Conservation (phyloP, 1,284 basidiomycete species). For the Trichosporon faecale region DNA sequence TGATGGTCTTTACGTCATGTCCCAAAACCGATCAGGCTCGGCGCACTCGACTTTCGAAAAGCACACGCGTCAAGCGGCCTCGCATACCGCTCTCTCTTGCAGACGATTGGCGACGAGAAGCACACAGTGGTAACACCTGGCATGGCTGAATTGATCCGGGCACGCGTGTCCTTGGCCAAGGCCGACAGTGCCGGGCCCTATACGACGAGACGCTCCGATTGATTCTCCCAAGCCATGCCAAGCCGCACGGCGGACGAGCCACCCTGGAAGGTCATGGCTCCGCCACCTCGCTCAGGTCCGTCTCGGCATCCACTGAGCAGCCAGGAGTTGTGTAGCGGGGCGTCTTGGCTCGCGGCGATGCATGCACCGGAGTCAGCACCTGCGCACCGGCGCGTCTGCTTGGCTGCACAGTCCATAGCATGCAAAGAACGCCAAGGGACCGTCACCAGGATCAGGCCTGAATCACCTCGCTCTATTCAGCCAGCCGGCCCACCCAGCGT, state of each 20-base stretch:
- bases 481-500: not conserved
- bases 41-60: not conserved
- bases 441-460: not conserved
- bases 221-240: slow-evolving; percentile 1
- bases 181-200: not conserved
- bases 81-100: not conserved
- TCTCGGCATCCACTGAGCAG: not conserved
- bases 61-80: not conserved
- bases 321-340: not conserved
- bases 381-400: not conserved
- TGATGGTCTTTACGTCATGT: no score
- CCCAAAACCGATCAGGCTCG: no score
- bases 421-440: not conserved
- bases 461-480: not conserved
- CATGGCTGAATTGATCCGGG: not conserved
- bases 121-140: not conserved
- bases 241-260: not conserved
- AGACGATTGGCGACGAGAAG: not conserved
- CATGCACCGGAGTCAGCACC: no score
- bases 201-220: not conserved
- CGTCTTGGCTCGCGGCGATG: not conserved
- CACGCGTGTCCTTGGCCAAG: not conserved
- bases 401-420: not conserved
- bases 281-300: not conserved
- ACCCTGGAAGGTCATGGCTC: not conserved